Evolutionary conservation across 2,329 filamentous ascomycete species (phyloP).

Genomic region (Orbilia blumenaviensis): DNA sequence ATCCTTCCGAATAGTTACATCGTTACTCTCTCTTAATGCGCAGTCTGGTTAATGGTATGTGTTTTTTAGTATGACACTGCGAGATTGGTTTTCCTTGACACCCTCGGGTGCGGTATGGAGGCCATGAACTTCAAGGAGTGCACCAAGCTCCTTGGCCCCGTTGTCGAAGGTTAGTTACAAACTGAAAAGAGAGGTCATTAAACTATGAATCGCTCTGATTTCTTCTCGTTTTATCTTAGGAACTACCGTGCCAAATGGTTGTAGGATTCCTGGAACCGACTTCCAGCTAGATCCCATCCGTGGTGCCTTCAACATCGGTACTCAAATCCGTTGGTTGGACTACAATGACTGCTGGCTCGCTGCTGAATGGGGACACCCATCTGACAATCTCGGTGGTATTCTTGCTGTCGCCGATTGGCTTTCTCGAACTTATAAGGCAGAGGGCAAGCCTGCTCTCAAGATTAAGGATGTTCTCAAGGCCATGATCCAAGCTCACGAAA

Average conservation of each 20-base stretch:
- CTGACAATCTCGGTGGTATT: constrained; percentile 96
- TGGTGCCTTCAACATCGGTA: constrained; percentile 97
- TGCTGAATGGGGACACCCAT: constrained; percentile 98
- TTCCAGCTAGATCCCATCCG: constrained; percentile 96
- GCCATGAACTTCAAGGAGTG: constrained; percentile 95
- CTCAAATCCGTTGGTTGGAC: constrained; percentile 98
- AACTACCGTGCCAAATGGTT: constrained; percentile 89
- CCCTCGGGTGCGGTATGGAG: constrained; percentile 94
- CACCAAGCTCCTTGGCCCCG: constrained; percentile 89
- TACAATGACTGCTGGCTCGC: constrained; percentile 99
- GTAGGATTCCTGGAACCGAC: constrained; percentile 87
- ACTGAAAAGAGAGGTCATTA: background rate
- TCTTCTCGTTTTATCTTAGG: constrained; percentile 61
- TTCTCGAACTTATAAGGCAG: constrained; percentile 83
- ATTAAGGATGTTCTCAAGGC: constrained; percentile 90
- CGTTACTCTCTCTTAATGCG: constrained; percentile 19
- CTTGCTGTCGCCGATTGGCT: constrained; percentile 95
- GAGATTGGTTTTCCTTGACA: constrained; percentile 95
- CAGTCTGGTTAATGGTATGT: constrained; percentile 38
- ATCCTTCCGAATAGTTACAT: background rate
- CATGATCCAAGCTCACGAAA: constrained; percentile 99
- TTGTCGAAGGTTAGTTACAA: constrained; percentile 72
- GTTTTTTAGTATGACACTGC: constrained; percentile 87
- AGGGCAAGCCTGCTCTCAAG: constrained; percentile 77
- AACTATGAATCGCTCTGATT: background rate